Evolutionary conservation across 2,329 filamentous ascomycete species (phyloP), one percentile per base, ranked within the genome.

Genomic region (Atkinsonella hypoxylon): DNA sequence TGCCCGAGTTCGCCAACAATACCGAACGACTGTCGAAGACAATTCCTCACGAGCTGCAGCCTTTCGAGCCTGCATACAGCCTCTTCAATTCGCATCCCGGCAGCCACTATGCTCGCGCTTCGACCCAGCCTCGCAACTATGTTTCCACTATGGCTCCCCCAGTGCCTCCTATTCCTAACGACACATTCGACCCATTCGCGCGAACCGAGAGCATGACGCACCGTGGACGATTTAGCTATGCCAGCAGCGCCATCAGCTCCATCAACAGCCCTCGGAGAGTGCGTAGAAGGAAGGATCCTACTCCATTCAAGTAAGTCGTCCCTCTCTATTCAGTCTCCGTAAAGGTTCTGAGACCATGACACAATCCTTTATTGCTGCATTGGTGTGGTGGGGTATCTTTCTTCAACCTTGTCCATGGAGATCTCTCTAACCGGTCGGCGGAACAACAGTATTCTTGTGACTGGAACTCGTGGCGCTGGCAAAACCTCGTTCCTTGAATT

Each of bases 401-500:
- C 22, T 11, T 44, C 41, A n/a, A n/a, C 3, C 18, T 44, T 20
- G 13, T 17, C 50, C 43, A 34, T 44, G 20, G 3, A 3, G 3
- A 3, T 26, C 22, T 22, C 45, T 45, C 55, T 58, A 48, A 54
- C 49, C 31, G 15, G 17, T 47, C 11, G 32, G 45, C 6, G 13
- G 48, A 49, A 47, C 10, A 50, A 8, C 55, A 97, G 91, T 67
- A 83, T 98, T 59, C 80, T 98, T 53, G 83, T 98, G 54, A 81
- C 97, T 61, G 93, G 93, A 53, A 85, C 89, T 47, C 83, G 87
- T 53, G 85, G 84, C 66, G 85, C 88, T 8, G 93, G 93, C 66
- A 98, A 98, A 73, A 95, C 90, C 0, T 95, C 89, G 1, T 96
- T 98, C 69, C 84, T 98, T 63, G 88, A 96, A 58, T 97, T 98